phyloP scores from a whole-genome alignment of 2,329 filamentous ascomycete species.

The Mycosphaerella sp. region DNA sequence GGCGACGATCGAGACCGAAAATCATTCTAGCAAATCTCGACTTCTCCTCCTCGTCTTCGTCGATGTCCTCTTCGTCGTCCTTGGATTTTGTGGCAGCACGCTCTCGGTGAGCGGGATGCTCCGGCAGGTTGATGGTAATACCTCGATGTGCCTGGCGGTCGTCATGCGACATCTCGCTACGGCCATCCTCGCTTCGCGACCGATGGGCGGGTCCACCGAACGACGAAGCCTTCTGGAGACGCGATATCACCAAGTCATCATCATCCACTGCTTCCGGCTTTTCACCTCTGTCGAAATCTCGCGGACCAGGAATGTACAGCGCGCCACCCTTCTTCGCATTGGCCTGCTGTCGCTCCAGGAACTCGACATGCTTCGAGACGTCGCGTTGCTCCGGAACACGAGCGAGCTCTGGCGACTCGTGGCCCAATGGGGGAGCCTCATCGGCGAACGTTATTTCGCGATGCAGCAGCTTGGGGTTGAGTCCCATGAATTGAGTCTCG shows the following conservation, averaged over 20 bases:
- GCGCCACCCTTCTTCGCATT: conserved; percentile 56
- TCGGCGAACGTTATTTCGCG: conserved; percentile 62
- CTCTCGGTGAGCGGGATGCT: conserved; percentile 36
- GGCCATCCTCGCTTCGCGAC: conserved; percentile 21
- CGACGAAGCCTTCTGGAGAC: conserved; percentile 26
- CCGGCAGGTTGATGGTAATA: conserved; percentile 63
- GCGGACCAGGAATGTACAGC: conserved; percentile 81
- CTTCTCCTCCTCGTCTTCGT: conserved; percentile 10
- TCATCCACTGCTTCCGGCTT: conserved; percentile 56
- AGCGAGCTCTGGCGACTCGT: conserved; percentile 38
- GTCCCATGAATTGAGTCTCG: conserved; percentile 23
- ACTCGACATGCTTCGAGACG: conserved; percentile 68
- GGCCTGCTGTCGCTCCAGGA: conserved; percentile 76
- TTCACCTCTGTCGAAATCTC: conserved; percentile 80
- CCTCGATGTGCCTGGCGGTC: conserved; percentile 42
- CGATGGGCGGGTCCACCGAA: conserved; percentile 8
- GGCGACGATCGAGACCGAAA: conserved; percentile 9
- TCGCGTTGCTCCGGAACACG: conserved; percentile 48
- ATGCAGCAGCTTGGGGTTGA: conserved; percentile 23
- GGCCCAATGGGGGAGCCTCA: conserved; percentile 44
- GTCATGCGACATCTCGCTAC: conserved; percentile 13
- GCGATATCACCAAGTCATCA: conserved; percentile 33
- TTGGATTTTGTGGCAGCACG: conserved; percentile 14
- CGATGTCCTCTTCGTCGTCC: neutral
- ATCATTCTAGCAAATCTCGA: conserved; percentile 5